phyloP scores from a whole-genome alignment of 129 eudicot species.

The Solidago caesia region DNA sequence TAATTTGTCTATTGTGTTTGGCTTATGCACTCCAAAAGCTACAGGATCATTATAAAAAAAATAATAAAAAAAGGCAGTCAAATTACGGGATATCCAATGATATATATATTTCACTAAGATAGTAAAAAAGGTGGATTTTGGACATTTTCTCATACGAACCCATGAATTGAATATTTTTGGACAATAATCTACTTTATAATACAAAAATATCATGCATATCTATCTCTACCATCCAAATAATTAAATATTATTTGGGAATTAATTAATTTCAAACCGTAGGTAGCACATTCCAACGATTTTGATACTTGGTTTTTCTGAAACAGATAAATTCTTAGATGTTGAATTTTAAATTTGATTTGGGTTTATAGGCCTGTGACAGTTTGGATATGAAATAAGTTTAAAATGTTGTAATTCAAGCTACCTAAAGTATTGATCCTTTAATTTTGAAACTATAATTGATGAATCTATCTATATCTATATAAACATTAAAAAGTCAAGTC shows the following conservation, averaged over 20 bases:
- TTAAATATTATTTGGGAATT: not conserved
- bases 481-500: no score
- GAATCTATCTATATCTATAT: no score
- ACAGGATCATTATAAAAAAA: conserved; percentile 15
- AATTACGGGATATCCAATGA: conserved; percentile 23
- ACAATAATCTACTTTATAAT: conserved; percentile 9
- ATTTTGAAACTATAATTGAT: no score
- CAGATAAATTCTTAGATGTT: no score
- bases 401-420: no score
- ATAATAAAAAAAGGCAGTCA: conserved; percentile 5
- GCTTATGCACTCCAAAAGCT: conserved; percentile 20
- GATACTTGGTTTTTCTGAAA: not conserved
- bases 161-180: conserved; percentile 16
- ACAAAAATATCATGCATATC: conserved; percentile 20
- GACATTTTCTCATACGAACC: conserved; percentile 37
- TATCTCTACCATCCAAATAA: conserved; percentile 4
- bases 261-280: not conserved
- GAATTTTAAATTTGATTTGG: no score
- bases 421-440: no score
- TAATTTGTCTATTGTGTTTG: conserved; percentile 37
- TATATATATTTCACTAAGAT: conserved; percentile 30
- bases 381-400: no score
- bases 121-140: conserved; percentile 39
- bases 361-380: no score
- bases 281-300: not conserved